A percentile compares a stretch with the other conserved stretches of the same genome.
phyloP scores from a whole-genome alignment of 208 protist genomes.

The Wallacemonas sp. region DNA sequence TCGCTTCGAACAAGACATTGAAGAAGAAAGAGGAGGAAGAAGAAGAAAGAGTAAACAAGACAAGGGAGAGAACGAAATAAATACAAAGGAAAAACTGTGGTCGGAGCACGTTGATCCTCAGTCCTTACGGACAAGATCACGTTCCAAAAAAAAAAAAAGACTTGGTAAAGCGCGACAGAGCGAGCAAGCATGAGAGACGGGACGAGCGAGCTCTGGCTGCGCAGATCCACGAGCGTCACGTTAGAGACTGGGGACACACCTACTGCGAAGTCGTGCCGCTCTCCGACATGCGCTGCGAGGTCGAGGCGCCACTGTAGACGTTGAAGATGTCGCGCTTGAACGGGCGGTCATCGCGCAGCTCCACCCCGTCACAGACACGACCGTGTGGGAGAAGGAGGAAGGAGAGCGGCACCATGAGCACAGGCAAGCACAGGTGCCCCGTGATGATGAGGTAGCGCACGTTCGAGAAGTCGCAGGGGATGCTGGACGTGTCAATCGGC shows the following conservation, averaged over 20 bases:
- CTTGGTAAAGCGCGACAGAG: not conserved
- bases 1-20: no score
- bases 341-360: not conserved
- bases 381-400: conserved; percentile 38
- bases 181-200: no score
- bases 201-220: no score
- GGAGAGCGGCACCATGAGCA: conserved; percentile 41
- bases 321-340: conserved; percentile 8
- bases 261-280: not conserved
- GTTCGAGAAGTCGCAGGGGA: conserved; percentile 51
- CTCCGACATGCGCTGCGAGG: not conserved
- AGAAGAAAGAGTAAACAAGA: not conserved
- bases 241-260: no score
- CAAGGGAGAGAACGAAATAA: not conserved
- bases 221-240: no score
- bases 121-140: no score
- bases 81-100: not conserved
- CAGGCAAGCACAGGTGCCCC: conserved; percentile 31
- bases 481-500: conserved; percentile 19
- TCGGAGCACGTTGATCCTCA: no score
- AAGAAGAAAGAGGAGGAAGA: no score
- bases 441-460: conserved; percentile 33
- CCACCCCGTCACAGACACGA: conserved; percentile 21
- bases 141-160: not conserved
- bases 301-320: not conserved